These are phyloP conservation scores for Rhizophlyctis rosea DNA, from an alignment of 192 early-diverging fungal genomes.

Conservation along the genomic window DNA sequence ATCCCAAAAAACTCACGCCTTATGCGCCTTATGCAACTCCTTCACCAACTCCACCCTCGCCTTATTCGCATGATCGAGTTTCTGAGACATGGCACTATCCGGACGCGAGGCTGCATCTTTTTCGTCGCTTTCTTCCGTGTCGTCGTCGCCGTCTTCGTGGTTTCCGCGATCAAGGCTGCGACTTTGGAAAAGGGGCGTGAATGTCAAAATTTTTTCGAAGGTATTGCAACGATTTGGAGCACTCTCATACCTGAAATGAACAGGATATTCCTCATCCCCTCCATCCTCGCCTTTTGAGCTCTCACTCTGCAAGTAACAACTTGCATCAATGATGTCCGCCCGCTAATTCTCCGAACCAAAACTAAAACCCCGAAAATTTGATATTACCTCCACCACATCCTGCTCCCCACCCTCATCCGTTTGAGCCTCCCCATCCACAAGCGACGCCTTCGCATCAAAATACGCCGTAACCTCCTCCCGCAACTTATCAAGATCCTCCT, in stretches of 20 bases:
- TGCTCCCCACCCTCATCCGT: neutral
- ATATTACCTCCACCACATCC: neutral
- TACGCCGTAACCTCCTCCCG: neutral
- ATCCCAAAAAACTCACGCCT: constrained; percentile 35
- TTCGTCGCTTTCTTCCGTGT: constrained; percentile 2
- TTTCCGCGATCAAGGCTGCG: neutral
- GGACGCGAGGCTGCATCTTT: neutral
- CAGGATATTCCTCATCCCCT: constrained; percentile 7
- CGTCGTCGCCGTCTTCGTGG: neutral
- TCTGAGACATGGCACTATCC: constrained; percentile 5
- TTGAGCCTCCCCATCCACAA: neutral
- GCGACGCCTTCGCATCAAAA: neutral
- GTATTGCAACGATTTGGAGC: neutral
- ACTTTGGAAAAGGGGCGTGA: neutral
- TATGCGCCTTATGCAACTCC: constrained; percentile 34
- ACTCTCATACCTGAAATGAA: constrained; percentile 19
- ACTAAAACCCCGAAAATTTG: neutral
- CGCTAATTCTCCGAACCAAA: too few species aligned
- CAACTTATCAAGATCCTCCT: neutral
- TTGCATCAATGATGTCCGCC: too few species aligned
- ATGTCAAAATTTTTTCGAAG: neutral
- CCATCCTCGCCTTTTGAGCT: too few species aligned
- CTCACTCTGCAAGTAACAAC: too few species aligned
- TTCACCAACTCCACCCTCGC: constrained; percentile 42
- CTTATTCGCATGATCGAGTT: constrained; percentile 33